Conservation (phyloP, 2,329 filamentous ascomycete species). For the Dactylellina parvicollis region DNA sequence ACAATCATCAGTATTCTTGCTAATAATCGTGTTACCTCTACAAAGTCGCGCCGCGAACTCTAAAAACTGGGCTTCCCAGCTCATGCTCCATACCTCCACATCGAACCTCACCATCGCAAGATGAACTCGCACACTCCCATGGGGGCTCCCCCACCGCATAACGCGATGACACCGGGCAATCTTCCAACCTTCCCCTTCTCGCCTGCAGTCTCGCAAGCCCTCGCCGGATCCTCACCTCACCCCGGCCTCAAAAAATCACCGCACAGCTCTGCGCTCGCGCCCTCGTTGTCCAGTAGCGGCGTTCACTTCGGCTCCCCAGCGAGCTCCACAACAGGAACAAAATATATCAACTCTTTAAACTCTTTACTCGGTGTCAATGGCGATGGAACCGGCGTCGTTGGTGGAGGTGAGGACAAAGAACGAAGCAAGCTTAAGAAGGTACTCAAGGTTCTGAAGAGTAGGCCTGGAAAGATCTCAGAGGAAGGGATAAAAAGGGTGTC, state of each 20-base stretch:
- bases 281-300: slow-evolving; percentile 46
- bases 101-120: background rate
- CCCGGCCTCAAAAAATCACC: slow-evolving; percentile 49
- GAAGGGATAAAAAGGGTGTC: slow-evolving; percentile 78
- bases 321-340: slow-evolving; percentile 41
- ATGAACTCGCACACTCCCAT: slow-evolving; percentile 50
- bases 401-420: slow-evolving; percentile 42
- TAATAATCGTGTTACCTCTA: too few species aligned
- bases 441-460: slow-evolving; percentile 54
- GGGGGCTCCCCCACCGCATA: slow-evolving; percentile 24
- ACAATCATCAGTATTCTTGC: too few species aligned
- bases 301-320: slow-evolving; percentile 49
- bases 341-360: slow-evolving; percentile 44
- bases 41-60: background rate
- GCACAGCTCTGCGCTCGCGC: slow-evolving; percentile 44
- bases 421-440: slow-evolving; percentile 49
- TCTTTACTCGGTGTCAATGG: slow-evolving; percentile 23
- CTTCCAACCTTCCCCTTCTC: slow-evolving; percentile 48
- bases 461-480: slow-evolving; percentile 68
- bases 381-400: slow-evolving; percentile 3
- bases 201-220: slow-evolving; percentile 46
- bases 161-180: slow-evolving; percentile 46
- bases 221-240: slow-evolving; percentile 49
- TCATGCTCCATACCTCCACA: background rate
- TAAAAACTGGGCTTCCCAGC: background rate